Evolutionary conservation across 2,329 filamentous ascomycete species (phyloP).

Genomic region (Colletotrichum incanum): DNA sequence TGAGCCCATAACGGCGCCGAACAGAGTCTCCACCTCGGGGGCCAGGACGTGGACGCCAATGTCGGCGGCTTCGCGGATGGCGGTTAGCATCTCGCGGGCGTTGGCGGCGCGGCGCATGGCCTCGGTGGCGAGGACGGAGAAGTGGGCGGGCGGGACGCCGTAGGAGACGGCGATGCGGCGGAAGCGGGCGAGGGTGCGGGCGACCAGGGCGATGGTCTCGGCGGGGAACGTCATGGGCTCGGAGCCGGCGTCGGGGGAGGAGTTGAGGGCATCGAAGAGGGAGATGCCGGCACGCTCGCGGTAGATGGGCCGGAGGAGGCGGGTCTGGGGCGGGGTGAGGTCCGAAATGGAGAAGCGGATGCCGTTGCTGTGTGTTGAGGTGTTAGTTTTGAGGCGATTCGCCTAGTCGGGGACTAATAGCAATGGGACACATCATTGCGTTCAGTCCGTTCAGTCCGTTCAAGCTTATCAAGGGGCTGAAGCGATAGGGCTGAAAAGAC

Average conservation of each 20-base stretch:
- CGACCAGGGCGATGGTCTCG: slow-evolving; percentile 76
- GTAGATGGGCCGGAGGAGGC: slow-evolving; percentile 84
- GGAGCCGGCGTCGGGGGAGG: slow-evolving; percentile 52
- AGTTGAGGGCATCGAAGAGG: slow-evolving; percentile 85
- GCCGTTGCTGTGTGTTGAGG: slow-evolving; percentile 78
- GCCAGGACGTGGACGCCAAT: slow-evolving; percentile 81
- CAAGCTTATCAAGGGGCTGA: neutral
- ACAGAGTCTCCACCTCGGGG: slow-evolving; percentile 85
- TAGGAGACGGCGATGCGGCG: slow-evolving; percentile 79
- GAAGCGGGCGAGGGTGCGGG: slow-evolving; percentile 79
- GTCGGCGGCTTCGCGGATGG: slow-evolving; percentile 73
- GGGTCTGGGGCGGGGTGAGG: slow-evolving; percentile 78
- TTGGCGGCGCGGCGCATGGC: slow-evolving; percentile 88
- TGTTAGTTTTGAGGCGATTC: slow-evolving; percentile 11
- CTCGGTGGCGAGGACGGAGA: slow-evolving; percentile 88
- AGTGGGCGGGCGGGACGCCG: slow-evolving; percentile 74
- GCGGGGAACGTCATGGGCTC: slow-evolving; percentile 61
- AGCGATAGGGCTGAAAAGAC: neutral
- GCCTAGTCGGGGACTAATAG: neutral
- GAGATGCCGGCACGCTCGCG: slow-evolving; percentile 86
- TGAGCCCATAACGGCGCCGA: slow-evolving; percentile 85
- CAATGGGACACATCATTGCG: neutral
- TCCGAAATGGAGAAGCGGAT: slow-evolving; percentile 93
- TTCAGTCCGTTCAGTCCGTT: neutral
- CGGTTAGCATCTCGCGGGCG: slow-evolving; percentile 75